These are phyloP conservation scores for Russula vinacea DNA, from an alignment of 768 basidiomycete genomes.

Conservation along the genomic window DNA sequence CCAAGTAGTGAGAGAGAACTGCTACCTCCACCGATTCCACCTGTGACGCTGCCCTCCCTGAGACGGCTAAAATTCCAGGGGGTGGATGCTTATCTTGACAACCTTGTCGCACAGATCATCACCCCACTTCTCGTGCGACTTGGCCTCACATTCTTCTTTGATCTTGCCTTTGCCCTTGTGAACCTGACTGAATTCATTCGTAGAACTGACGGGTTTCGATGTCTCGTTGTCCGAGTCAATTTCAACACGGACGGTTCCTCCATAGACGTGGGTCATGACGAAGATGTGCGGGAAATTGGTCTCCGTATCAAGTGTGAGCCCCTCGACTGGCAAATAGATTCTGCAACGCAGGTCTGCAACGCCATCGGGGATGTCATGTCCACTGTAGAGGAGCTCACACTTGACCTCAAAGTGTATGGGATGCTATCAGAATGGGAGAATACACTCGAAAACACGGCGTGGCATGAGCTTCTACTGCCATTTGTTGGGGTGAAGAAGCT, in stretches of 20 bases:
- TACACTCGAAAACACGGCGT: not conserved
- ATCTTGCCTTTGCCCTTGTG: not conserved
- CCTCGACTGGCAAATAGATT: not conserved
- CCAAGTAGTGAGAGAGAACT: not conserved
- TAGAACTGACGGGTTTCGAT: not conserved
- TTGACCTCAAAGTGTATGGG: not conserved
- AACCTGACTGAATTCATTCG: not conserved
- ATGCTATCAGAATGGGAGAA: not conserved
- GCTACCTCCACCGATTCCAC: not conserved
- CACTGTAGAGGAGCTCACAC: not conserved
- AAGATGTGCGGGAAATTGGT: no score
- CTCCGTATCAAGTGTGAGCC: not conserved
- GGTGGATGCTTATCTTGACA: not conserved
- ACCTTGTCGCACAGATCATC: not conserved
- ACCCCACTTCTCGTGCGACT: not conserved
- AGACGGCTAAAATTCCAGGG: slow-evolving; percentile 3
- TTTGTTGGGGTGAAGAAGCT: not conserved
- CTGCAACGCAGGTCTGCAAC: not conserved
- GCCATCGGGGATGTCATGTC: not conserved
- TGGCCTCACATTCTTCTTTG: not conserved
- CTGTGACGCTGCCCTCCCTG: slow-evolving; percentile 1
- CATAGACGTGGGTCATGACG: not conserved
- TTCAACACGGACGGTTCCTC: not conserved
- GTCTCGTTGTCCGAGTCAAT: not conserved
- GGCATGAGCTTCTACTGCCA: not conserved